Base-by-base conservation (phyloP, 345 rosid species). In the Eutrema yunnanense region DNA sequence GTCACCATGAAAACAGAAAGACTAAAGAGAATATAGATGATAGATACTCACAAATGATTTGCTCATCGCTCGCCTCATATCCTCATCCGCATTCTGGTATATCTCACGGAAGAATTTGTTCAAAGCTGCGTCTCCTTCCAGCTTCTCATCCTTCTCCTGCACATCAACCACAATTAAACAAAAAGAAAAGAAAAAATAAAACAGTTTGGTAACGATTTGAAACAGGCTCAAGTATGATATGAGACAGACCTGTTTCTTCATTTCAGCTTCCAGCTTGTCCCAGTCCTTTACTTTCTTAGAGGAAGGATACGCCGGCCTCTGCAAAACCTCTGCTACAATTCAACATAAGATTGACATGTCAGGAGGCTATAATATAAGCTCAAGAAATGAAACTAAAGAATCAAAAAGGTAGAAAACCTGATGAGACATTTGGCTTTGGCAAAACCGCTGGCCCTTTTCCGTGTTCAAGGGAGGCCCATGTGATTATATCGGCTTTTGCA, bases 141-240 rank as follows among this genome's bases (percentile, higher is more conserved):
- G 78, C 69, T 90, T 90, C 79, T 96, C 99, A 9, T 96, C 97
- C 81, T 92, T 96, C 77, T 96, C 99, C 99, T 95, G 85, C 61
- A 80, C 75, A 53, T 27, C 57, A 48, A 51, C 53, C 60, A 38
- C 51, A 14, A 3, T 32, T 5, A 16, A 74, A 8, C 40, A 29
- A 49, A 47, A 12, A 38, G 46, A 37, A 34, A 43, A 37, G 6
- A 10, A 55, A 0, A 54, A 33, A 50, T 9, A 26, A 2, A 43
- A 6, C 43, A 65, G 54, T n/a, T 42, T 62, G 26, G 47, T 33
- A 37, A 3, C 16, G 19, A 29, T 36, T 7, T 3, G 9, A 30
- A 4, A 13, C 1, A 29, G 33, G 46, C 43, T 65, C 38, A 65
- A 42, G 43, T 30, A 52, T 22, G 44, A 8, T 11, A 6, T 41